phyloP scores from a whole-genome alignment of 2,329 filamentous ascomycete species.

The Aspergillus sp. region DNA sequence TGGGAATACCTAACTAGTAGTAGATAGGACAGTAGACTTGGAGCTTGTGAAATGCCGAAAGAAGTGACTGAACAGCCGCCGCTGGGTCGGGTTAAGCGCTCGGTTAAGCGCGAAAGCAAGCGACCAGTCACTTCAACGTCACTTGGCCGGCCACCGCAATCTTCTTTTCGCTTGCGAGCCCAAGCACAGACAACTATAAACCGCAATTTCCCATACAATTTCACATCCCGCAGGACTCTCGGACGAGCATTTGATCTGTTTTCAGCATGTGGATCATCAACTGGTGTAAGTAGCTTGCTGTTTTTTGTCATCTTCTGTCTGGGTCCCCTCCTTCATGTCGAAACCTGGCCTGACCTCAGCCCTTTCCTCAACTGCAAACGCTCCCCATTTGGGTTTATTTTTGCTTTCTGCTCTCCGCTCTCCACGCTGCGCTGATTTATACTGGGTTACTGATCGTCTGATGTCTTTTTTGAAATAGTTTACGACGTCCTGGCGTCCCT shows the following conservation, averaged over 20 bases:
- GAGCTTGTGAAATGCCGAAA: neutral
- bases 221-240: constrained; percentile 1
- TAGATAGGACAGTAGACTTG: too few relatives aligned
- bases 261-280: constrained; percentile 83
- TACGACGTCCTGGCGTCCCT: constrained; percentile 87
- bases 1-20: neutral
- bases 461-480: constrained; percentile 53
- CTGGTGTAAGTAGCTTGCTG: constrained; percentile 69
- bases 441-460: neutral
- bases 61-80: constrained; percentile 13
- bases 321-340: neutral
- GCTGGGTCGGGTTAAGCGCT: constrained; percentile 18
- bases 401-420: neutral
- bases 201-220: constrained; percentile 16
- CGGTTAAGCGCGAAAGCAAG: constrained; percentile 19
- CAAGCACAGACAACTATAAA: constrained; percentile 13
- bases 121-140: constrained; percentile 24
- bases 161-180: constrained; percentile 27
- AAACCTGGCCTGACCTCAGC: constrained; percentile 5
- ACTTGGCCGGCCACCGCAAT: constrained; percentile 21
- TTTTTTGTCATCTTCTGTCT: constrained; percentile 9
- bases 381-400: neutral
- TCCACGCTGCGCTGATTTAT: neutral
- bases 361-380: neutral
- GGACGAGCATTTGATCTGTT: constrained; percentile 11